Evolutionary conservation across 1,139 yeast genomes (phyloP).

Genomic region (Debaryomyces subglobosus): DNA sequence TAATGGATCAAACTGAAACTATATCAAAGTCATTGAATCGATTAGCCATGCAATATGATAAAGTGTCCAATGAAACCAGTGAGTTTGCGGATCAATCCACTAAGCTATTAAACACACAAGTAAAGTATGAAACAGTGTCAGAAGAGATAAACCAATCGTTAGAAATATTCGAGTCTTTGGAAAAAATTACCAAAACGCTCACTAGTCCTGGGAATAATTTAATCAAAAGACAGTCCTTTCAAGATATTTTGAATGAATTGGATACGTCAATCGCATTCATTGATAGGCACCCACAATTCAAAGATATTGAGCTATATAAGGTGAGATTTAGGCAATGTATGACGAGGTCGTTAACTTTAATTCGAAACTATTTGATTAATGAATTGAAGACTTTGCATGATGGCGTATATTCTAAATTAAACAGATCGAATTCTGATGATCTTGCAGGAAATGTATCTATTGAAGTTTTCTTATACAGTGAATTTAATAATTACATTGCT

Average conservation of each 20-base stretch:
- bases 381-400: slow-evolving; percentile 40
- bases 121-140: slow-evolving; percentile 45
- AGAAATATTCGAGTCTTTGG: slow-evolving; percentile 68
- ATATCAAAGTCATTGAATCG: slow-evolving; percentile 46
- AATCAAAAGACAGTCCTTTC: slow-evolving; percentile 60
- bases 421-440: slow-evolving; percentile 39
- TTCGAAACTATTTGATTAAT: slow-evolving; percentile 65
- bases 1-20: slow-evolving; percentile 44
- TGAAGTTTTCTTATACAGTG: slow-evolving; percentile 54
- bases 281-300: slow-evolving; percentile 49
- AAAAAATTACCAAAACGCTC: slow-evolving; percentile 65
- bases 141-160: slow-evolving; percentile 56
- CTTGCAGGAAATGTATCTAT: slow-evolving; percentile 19
- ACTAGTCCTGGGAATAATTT: slow-evolving; percentile 71
- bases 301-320: slow-evolving; percentile 70
- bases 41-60: slow-evolving; percentile 53
- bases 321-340: slow-evolving; percentile 82
- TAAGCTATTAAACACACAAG: slow-evolving; percentile 54
- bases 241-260: slow-evolving; percentile 55
- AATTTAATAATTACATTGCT: slow-evolving; percentile 41
- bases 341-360: slow-evolving; percentile 77
- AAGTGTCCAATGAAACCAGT: slow-evolving; percentile 60
- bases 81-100: slow-evolving; percentile 67
- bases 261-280: slow-evolving; percentile 54
- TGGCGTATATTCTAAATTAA: slow-evolving; percentile 27